These are phyloP conservation scores for Trichophaea hybrida DNA, from an alignment of 2,329 filamentous ascomycete genomes.

Conservation along the genomic window DNA sequence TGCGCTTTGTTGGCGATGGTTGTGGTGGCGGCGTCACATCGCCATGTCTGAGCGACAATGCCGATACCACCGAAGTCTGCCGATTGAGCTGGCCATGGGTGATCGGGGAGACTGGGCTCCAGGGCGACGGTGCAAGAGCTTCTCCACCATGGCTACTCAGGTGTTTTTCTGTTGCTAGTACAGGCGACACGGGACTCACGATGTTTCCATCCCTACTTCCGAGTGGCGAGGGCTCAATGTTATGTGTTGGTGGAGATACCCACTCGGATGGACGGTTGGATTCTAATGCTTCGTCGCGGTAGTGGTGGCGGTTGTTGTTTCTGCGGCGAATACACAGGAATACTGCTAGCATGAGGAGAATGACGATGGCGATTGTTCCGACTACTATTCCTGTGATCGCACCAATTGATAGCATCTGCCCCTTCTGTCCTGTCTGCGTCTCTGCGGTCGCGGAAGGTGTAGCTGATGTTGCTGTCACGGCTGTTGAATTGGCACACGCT, in stretches of 20 bases:
- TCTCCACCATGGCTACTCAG: no score
- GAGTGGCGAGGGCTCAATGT: not conserved
- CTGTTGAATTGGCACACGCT: no score
- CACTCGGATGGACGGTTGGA: not conserved
- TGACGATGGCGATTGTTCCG: not conserved
- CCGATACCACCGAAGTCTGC: not conserved
- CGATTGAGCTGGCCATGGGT: not conserved
- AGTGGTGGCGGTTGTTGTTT: not conserved
- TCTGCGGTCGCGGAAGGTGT: no score
- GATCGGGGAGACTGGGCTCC: not conserved
- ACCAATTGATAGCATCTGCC: not conserved
- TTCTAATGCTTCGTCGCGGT: not conserved
- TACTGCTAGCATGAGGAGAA: not conserved
- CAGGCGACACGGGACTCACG: not conserved
- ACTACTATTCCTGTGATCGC: not conserved
- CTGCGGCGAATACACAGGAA: not conserved
- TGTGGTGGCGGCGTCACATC: not conserved
- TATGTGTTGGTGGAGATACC: not conserved
- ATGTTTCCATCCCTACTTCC: not conserved
- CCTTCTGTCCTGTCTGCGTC: no score
- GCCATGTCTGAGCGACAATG: not conserved
- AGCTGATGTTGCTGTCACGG: no score
- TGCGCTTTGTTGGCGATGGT: not conserved
- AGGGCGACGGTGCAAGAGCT: not conserved
- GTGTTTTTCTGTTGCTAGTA: no score